These are phyloP conservation scores for Gracilaria gracilis DNA, from an alignment of 23 red algal species.

Conservation along the genomic window DNA sequence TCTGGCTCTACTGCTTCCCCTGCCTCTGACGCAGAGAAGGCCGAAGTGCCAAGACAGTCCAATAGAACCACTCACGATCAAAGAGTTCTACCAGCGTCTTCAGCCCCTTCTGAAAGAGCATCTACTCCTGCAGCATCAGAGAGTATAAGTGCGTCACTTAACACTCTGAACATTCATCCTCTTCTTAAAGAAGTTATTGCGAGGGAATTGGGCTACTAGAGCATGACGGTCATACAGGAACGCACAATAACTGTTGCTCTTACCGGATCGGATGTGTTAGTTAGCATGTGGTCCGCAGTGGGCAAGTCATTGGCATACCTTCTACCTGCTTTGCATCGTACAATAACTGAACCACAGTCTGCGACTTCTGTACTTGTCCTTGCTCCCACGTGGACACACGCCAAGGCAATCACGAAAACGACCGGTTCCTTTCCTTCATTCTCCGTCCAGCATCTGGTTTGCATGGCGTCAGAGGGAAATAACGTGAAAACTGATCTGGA, in stretches of 20 bases:
- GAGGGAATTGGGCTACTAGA: constrained; percentile 65
- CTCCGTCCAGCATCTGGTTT: constrained; percentile 5
- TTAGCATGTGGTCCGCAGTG: constrained; percentile 73
- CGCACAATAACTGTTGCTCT: constrained; percentile 71
- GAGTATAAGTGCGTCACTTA: constrained; percentile 51
- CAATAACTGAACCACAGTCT: constrained; percentile 22
- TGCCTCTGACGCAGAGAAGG: background rate
- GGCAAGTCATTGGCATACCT: constrained; percentile 91
- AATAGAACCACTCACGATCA: background rate
- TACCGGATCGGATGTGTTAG: constrained; percentile 76
- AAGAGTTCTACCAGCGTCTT: background rate
- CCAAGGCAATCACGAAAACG: constrained; percentile 63
- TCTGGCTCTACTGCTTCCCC: background rate
- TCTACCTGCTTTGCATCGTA: constrained; percentile 73
- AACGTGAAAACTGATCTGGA: constrained; percentile 56
- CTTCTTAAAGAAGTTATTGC: constrained; percentile 57
- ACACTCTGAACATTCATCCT: constrained; percentile 56
- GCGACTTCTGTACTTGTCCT: constrained; percentile 75
- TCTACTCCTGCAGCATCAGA: background rate
- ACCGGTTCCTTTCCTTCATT: constrained; percentile 45
- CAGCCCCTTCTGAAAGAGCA: background rate
- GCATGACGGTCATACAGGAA: constrained; percentile 75
- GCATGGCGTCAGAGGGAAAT: constrained; percentile 65
- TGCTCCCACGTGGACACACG: constrained; percentile 76
- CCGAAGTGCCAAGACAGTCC: background rate